Evolutionary conservation across 345 rosid genomes (phyloP), one percentile per base, ranked within the genome.

Genomic region (Dovyalis caffra): DNA sequence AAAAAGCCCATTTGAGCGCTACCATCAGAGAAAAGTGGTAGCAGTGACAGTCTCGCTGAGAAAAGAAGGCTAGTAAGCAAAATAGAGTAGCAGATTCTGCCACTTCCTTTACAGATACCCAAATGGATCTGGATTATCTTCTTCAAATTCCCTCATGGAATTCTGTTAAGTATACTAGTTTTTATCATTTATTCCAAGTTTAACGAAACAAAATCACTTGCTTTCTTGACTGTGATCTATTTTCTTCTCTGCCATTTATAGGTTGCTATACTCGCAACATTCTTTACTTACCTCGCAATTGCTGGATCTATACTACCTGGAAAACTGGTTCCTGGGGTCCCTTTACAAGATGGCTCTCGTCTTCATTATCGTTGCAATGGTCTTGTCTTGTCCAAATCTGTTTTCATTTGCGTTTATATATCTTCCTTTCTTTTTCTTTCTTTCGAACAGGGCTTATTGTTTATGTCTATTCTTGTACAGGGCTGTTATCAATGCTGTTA

Each of bases 331-430:
- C 87, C 87, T 74, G 96, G 97, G 28, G 92, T 70, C 16, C 58
- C 78, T 21, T 82, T 94, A 56, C 85, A 81, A 23, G 98, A 92
- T 49, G 94, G 91, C 79, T 84, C 94, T 77, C 83, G 91, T 6
- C 90, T 89, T 64, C 77, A 72, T 76, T 92, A 92, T 86, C 86
- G 90, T 78, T 92, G 94, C 89, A 90, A 87, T 79, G 98, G 96
- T 91, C 11, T 58, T 60, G 63, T 65, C 29, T 28, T 61, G 16
- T 69, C 64, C 69, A 12, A n/a, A 9, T 4, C 58, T 32, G 10
- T 66, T 32, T 61, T 38, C 23, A 1, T 18, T 15, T 68, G 21
- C 8, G n/a, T 1, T 8, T 20, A 10, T 40, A 23, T n/a, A n/a
- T n/a, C n/a, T n/a, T n/a, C n/a, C n/a, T n/a, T 47, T n/a, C 5